A percentile compares a stretch with the other conserved stretches of the same genome.
Evolutionary conservation across 306 rosid genomes (phyloP).

Genomic region (Bauhinia variegata): DNA sequence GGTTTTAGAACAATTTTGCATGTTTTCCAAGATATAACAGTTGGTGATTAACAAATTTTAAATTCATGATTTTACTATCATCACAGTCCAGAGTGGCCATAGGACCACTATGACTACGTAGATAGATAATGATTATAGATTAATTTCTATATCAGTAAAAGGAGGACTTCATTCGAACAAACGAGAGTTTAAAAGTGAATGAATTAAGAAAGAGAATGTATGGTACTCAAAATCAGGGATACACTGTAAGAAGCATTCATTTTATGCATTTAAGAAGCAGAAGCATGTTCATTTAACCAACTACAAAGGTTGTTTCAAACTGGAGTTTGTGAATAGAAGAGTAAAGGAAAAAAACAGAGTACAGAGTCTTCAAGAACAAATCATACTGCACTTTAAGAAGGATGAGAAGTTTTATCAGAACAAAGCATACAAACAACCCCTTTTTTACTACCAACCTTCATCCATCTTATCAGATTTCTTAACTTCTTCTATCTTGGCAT

Average conservation of each 20-base stretch:
- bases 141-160: constrained; percentile 4
- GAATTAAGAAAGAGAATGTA: background rate
- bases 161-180: background rate
- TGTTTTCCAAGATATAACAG: background rate
- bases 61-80: background rate
- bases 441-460: constrained; percentile 68
- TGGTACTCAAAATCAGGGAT: background rate
- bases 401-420: constrained; percentile 10
- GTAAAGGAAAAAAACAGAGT: background rate
- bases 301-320: too few species aligned
- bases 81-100: background rate
- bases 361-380: constrained; percentile 11
- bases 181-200: constrained; percentile 5
- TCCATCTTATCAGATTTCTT: constrained; percentile 61
- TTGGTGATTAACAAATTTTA: background rate
- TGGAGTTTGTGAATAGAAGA: background rate
- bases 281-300: constrained; percentile 10
- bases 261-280: constrained; percentile 21
- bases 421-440: constrained; percentile 30
- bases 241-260: background rate
- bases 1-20: background rate
- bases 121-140: background rate
- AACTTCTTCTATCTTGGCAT: constrained; percentile 58
- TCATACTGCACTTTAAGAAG: background rate
- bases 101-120: background rate